Base-by-base conservation (phyloP, 306 rosid genomes). In the Begonia masoniana region DNA sequence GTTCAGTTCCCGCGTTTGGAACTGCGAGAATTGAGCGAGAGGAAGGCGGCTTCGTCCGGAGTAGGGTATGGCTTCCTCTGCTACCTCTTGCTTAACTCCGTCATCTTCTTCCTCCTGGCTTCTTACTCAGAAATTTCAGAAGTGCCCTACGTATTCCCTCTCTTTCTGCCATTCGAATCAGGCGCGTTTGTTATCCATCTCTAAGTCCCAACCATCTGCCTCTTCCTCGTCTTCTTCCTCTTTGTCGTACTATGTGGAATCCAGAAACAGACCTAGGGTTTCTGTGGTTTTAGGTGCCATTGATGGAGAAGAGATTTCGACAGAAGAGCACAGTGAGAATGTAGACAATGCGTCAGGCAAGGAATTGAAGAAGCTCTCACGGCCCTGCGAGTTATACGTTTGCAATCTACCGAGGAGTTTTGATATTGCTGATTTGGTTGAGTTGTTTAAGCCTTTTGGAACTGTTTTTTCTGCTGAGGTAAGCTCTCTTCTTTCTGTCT, bases 371-470 rank as follows among this genome's bases (percentile, higher is more conserved):
- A 68, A 58, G n/a, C 61, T 2, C 16, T n/a, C 50, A 51, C 65
- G 60, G 60, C 68, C 80, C 3, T 75, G 78, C 36, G 78, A 78
- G 48, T 17, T 82, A 1, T 82, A 78, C 50, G 82, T 75, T 0
- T 82, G 85, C 61, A 82, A 82, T 68, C 57, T 82, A n/a, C 89
- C 85, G 0, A 62, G 76, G 55, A 82, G 71, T 57, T 67, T 43
- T 50, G 92, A 71, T 36, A 14, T 62, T 11, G 59, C 68, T 2
- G 75, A 78, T n/a, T 63, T 82, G 42, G 66, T 59, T 43, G 54
- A 62, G 5, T 53, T 82, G 63, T 68, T 82, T 60, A 64, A 65
- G 51, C 72, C 83, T 51, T 73, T 71, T 46, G 86, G 86, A 43
- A 59, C 63, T 36, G 57, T 82, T 51, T 21, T 71, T 24, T 68